Evolutionary conservation across 371 early-diverging fungal genomes (phyloP), one percentile per base, ranked within the genome.

Genomic region (Haplosporangium sp.): DNA sequence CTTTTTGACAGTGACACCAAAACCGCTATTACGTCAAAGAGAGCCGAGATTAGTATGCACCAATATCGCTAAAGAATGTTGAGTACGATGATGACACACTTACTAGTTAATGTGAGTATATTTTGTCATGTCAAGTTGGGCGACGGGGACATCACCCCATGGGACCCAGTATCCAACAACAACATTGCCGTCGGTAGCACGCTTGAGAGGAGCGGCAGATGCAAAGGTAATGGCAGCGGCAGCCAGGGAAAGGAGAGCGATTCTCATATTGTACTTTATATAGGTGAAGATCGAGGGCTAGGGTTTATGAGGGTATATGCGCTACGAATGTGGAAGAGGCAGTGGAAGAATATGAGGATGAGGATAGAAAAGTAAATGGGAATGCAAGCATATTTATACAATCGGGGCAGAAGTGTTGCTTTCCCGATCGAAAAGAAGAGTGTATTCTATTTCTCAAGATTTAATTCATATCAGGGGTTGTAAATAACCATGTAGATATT

Each of bases 101-200:
- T 91, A 91, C 78, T 78, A 78, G 68, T 92, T 90, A 65, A 92
- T 86, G 65, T 92, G 92, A 5, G 92, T 90, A 62, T 90, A 87
- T 71, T 90, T 88, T 48, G 85, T 83, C 63, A 92, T 84, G 35
- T 86, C 84, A 37, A 88, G 81, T 0, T 84, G 60, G 3, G 88
- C 88, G 61, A 88, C 88, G 17, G 87, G 86, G 44, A 85, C 86
- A 68, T 87, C 87, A 13, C 89, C 76, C 92, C 92, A 92, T 58
- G 89, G 89, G 35, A 89, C 89, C 77, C 89, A 89, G 75, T 92
- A 92, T 37, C 85, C 86, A 50, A 86, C 71, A 52, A 84, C 72
- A 45, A 82, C 67, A 38, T 71, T 76, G 62, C 78, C 40, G 8
- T 39, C 10, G 17, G 74, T 15, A 37, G 74, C 76, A 34, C 74